Conservation (phyloP, 805 yeast species). For the Nakazawaea peltata region DNA sequence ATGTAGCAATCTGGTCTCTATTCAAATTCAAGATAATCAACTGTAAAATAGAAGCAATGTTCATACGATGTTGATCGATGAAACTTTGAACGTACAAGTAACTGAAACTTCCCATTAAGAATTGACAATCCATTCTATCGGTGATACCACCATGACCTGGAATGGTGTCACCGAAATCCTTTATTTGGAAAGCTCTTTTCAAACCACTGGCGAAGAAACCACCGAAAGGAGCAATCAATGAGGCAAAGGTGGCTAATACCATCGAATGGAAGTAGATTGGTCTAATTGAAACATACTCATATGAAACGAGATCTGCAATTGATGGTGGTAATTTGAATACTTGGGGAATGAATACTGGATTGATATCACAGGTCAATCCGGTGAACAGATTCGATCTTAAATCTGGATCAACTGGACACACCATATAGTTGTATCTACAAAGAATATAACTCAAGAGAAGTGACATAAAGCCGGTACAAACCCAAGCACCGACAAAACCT, state of each 20-base stretch:
- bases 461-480: conserved; percentile 77
- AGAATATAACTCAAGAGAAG: conserved; percentile 56
- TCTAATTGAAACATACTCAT: conserved; percentile 52
- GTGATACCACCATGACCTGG: conserved; percentile 99
- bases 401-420: conserved; percentile 76
- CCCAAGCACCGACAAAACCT: conserved; percentile 97
- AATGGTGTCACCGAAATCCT: conserved; percentile 96
- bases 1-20: conserved; percentile 53
- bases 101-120: conserved; percentile 93
- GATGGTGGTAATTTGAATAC: conserved; percentile 67
- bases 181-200: conserved; percentile 91
- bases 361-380: conserved; percentile 66
- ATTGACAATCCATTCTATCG: conserved; percentile 96
- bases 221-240: conserved; percentile 96
- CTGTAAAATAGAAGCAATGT: conserved; percentile 70
- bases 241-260: conserved; percentile 86
- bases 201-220: conserved; percentile 98
- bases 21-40: conserved; percentile 64
- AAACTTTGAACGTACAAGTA: conserved; percentile 91
- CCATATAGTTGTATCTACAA: conserved; percentile 62
- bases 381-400: conserved; percentile 54
- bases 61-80: conserved; percentile 62
- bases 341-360: conserved; percentile 85
- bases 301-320: conserved; percentile 34
- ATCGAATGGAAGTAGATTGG: conserved; percentile 90